Percentiles rank a stretch among this genome's conserved stretches.
These are phyloP conservation scores for Suhomyces bolitotheri DNA, from an alignment of 1,139 yeast genomes.

Conservation along the genomic window DNA sequence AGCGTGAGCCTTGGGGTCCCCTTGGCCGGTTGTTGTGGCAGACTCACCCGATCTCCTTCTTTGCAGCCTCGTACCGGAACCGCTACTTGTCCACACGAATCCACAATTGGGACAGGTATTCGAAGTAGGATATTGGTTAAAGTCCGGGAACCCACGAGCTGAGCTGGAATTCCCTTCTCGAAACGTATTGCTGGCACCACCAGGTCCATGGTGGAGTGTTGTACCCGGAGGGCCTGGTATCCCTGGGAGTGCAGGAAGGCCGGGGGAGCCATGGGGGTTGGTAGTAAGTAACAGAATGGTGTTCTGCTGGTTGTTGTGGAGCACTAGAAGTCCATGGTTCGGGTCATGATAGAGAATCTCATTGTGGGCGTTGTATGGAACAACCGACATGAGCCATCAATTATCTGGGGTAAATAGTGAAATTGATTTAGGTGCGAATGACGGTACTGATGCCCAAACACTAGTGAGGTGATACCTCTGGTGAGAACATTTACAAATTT, in stretches of 20 bases:
- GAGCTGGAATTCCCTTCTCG: too few relatives aligned
- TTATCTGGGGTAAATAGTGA: slow-evolving; percentile 2
- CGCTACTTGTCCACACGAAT: slow-evolving; percentile 24
- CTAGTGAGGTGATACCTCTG: too few relatives aligned
- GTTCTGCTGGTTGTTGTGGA: slow-evolving; percentile 44
- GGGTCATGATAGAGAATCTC: slow-evolving; percentile 42
- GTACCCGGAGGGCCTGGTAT: neutral
- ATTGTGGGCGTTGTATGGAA: slow-evolving; percentile 38
- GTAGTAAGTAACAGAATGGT: slow-evolving; percentile 38
- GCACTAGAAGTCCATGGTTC: slow-evolving; percentile 42
- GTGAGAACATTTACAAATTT: too few relatives aligned
- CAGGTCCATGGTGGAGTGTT: neutral
- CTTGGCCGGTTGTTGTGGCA: neutral
- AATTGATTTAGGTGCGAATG: too few relatives aligned
- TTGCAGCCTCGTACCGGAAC: neutral
- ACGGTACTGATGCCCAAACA: too few relatives aligned
- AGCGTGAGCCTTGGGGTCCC: neutral
- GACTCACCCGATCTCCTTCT: slow-evolving; percentile 9
- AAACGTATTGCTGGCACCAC: neutral
- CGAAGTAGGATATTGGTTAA: neutral
- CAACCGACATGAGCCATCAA: slow-evolving; percentile 34
- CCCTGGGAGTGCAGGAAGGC: slow-evolving; percentile 1
- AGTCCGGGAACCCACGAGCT: neutral
- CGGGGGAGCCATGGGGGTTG: slow-evolving; percentile 1
- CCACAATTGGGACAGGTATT: slow-evolving; percentile 48